Evolutionary conservation across 1,139 yeast species (phyloP).

Genomic region (Suhomyces wounanorum): DNA sequence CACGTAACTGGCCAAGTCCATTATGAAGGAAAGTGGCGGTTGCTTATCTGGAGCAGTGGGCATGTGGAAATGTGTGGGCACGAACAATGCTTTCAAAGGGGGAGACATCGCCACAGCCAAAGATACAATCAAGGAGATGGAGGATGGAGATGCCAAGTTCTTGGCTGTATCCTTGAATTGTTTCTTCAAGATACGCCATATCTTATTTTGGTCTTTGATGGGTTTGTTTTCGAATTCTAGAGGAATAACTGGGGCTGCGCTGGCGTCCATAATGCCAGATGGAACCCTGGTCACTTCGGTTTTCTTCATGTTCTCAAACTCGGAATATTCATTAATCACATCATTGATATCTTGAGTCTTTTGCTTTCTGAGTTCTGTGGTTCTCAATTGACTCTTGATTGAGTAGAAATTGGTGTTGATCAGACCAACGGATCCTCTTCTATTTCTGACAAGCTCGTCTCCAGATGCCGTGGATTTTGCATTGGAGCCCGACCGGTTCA

Average conservation of each 20-base stretch:
- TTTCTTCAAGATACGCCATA: background rate
- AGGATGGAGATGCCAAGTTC: slow-evolving; percentile 71
- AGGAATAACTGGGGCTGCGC: slow-evolving; percentile 17
- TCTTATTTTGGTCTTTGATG: background rate
- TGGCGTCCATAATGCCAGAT: slow-evolving; percentile 14
- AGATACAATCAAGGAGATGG: slow-evolving; percentile 62
- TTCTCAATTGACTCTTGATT: slow-evolving; percentile 26
- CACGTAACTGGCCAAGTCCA: slow-evolving; percentile 76
- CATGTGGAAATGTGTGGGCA: slow-evolving; percentile 32
- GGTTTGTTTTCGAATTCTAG: background rate
- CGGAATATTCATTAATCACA: slow-evolving; percentile 63
- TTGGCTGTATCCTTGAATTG: slow-evolving; percentile 21
- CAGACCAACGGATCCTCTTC: slow-evolving; percentile 13
- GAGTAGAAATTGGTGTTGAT: slow-evolving; percentile 15
- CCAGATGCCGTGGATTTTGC: slow-evolving; percentile 12
- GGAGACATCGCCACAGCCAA: slow-evolving; percentile 79
- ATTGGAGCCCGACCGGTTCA: slow-evolving; percentile 14
- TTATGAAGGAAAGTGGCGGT: slow-evolving; percentile 81
- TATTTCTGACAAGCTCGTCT: slow-evolving; percentile 1
- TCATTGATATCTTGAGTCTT: slow-evolving; percentile 57
- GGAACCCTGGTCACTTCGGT: slow-evolving; percentile 11
- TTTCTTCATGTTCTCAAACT: slow-evolving; percentile 36
- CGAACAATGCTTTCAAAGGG: slow-evolving; percentile 81
- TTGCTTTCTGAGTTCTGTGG: slow-evolving; percentile 41
- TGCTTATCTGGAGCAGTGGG: slow-evolving; percentile 78